These are phyloP conservation scores for Sistotremastrum niveocremeum DNA, from an alignment of 768 basidiomycete genomes.

Conservation along the genomic window DNA sequence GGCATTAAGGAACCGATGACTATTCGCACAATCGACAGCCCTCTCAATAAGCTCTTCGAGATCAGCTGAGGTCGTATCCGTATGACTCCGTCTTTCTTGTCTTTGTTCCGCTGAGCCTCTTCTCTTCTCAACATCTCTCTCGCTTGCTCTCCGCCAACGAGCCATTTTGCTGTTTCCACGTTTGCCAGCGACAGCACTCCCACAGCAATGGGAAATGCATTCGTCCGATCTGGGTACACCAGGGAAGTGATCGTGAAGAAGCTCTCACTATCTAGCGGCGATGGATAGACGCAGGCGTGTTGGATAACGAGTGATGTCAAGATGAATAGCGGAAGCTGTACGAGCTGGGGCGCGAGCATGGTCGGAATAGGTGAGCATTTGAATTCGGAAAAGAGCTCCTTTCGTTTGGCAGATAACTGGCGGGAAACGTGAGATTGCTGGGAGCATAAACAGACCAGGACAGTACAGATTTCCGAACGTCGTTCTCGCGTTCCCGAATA, in stretches of 20 bases:
- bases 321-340: constrained; percentile 64
- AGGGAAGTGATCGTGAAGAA: constrained; percentile 64
- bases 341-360: constrained; percentile 44
- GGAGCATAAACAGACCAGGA: background rate
- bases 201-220: constrained; percentile 51
- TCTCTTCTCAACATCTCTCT: constrained; percentile 37
- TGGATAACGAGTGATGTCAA: constrained; percentile 46
- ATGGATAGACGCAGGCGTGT: constrained; percentile 40
- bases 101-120: constrained; percentile 33
- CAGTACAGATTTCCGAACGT: constrained; percentile 8
- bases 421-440: constrained; percentile 2
- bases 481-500: constrained; percentile 1
- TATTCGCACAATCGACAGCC: constrained; percentile 52
- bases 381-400: constrained; percentile 46
- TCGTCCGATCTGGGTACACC: constrained; percentile 57
- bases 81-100: constrained; percentile 27
- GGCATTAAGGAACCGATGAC: constrained; percentile 54
- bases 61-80: constrained; percentile 34
- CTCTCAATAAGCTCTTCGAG: constrained; percentile 40
- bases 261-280: constrained; percentile 62
- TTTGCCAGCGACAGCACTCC: constrained; percentile 69
- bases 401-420: constrained; percentile 40
- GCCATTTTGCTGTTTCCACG: constrained; percentile 66
- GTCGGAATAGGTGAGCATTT: constrained; percentile 44
- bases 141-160: constrained; percentile 34